These are phyloP conservation scores for Styphnolobium japonicum DNA, from an alignment of 306 rosid genomes.

Conservation along the genomic window DNA sequence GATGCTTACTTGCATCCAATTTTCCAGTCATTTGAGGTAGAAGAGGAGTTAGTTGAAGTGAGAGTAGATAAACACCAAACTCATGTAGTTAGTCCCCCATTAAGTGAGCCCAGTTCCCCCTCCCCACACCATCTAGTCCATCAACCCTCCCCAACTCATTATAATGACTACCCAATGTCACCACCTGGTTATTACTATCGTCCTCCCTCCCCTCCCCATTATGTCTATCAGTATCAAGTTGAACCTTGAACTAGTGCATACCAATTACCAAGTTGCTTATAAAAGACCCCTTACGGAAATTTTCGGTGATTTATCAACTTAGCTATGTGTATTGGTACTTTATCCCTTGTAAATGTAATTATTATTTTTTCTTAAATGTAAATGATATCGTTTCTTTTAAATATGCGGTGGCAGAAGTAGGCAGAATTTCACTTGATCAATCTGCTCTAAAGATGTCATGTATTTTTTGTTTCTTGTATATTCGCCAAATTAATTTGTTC, in stretches of 20 bases:
- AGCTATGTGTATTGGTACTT: not conserved
- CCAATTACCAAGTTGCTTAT: conserved; percentile 15
- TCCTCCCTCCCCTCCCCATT: conserved; percentile 49
- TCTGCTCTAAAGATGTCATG: not conserved
- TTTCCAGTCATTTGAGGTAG: conserved; percentile 73
- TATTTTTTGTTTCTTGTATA: not conserved
- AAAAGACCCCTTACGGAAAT: conserved; percentile 18
- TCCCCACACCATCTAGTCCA: conserved; percentile 43
- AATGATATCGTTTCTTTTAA: conserved; percentile 10
- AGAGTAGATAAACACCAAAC: conserved; percentile 74
- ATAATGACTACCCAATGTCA: conserved; percentile 30
- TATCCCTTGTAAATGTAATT: conserved; percentile 33
- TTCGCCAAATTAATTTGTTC: not conserved
- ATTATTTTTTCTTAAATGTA: conserved; percentile 22
- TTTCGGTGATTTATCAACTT: conserved; percentile 18
- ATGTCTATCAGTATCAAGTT: conserved; percentile 44
- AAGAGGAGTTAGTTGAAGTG: conserved; percentile 57
- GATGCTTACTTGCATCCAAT: conserved; percentile 97
- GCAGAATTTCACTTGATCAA: conserved; percentile 6
- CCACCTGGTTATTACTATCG: conserved; percentile 49
- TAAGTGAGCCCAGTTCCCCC: conserved; percentile 56
- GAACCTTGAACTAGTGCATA: conserved; percentile 38
- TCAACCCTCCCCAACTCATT: conserved; percentile 32
- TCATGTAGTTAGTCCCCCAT: conserved; percentile 32
- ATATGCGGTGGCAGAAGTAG: not conserved